phyloP scores from a whole-genome alignment of 768 basidiomycete species.

The Symmetrospora coprosmae region DNA sequence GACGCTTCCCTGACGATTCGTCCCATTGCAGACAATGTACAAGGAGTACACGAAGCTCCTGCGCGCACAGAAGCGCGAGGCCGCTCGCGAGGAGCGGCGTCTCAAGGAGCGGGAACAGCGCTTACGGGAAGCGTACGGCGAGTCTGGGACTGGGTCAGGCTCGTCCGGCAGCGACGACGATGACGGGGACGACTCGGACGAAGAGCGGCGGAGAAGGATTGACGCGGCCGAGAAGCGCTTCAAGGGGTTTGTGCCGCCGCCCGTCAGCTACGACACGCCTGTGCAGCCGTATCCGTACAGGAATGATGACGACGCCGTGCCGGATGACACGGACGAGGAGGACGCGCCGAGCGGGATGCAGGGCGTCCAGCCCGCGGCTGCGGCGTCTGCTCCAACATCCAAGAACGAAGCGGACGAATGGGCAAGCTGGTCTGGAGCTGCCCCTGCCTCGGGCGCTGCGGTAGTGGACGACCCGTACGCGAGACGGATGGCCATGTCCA shows the following conservation, averaged over 20 bases:
- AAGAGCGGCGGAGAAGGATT: slow-evolving; percentile 15
- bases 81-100: neutral
- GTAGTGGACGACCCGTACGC: slow-evolving; percentile 12
- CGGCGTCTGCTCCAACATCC: too few species aligned
- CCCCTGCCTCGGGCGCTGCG: too few species aligned
- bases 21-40: slow-evolving; percentile 3
- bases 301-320: too few species aligned
- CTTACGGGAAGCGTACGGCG: neutral
- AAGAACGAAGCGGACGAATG: slow-evolving; percentile 19
- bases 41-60: slow-evolving; percentile 6
- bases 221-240: too few species aligned
- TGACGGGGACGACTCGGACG: slow-evolving; percentile 1
- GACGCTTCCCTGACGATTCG: neutral
- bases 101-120: slow-evolving; percentile 10
- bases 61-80: slow-evolving; percentile 8
- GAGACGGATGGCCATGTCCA: slow-evolving; percentile 19
- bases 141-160: slow-evolving; percentile 14
- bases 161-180: neutral
- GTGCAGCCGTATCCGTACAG: too few species aligned
- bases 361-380: too few species aligned
- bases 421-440: slow-evolving; percentile 9
- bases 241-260: too few species aligned
- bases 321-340: too few species aligned
- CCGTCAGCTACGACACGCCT: too few species aligned
- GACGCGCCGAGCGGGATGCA: too few species aligned